Conservation (phyloP, 2,329 filamentous ascomycete species). For the Acephala macrosclerotiorum region DNA sequence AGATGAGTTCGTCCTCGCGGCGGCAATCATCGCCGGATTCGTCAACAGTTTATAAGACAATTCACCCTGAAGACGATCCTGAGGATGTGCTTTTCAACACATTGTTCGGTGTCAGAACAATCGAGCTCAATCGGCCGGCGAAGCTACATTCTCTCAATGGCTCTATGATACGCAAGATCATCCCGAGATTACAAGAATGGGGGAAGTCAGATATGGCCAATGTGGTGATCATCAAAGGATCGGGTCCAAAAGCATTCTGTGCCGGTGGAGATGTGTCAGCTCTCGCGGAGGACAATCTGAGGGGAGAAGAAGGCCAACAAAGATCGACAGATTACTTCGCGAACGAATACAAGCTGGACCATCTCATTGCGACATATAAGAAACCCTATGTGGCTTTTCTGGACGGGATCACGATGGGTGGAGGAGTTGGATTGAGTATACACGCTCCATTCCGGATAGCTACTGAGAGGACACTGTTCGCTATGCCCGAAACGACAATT, state of each 20-base stretch:
- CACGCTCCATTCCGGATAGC: slow-evolving; percentile 97
- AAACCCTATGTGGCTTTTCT: slow-evolving; percentile 97
- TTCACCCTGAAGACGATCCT: slow-evolving; percentile 68
- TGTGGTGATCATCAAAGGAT: slow-evolving; percentile 89
- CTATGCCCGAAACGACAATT: slow-evolving; percentile 98
- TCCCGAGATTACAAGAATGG: slow-evolving; percentile 90
- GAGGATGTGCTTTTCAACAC: slow-evolving; percentile 94
- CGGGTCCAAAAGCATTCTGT: slow-evolving; percentile 85
- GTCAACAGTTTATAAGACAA: slow-evolving; percentile 33
- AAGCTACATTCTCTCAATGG: slow-evolving; percentile 93
- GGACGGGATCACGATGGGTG: slow-evolving; percentile 98
- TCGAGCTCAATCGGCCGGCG: slow-evolving; percentile 91
- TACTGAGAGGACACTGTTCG: slow-evolving; percentile 93
- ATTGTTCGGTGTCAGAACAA: slow-evolving; percentile 86
- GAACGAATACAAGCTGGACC: slow-evolving; percentile 95
- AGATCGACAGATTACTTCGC: slow-evolving; percentile 86
- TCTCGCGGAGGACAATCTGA: slow-evolving; percentile 76
- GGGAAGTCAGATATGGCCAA: slow-evolving; percentile 94
- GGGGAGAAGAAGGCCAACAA: slow-evolving; percentile 73
- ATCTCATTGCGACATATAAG: slow-evolving; percentile 89
- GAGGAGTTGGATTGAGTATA: slow-evolving; percentile 90
- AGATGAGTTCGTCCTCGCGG: slow-evolving; percentile 49
- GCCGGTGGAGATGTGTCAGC: slow-evolving; percentile 89
- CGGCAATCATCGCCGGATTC: not conserved
- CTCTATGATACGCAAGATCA: slow-evolving; percentile 95